Evolutionary conservation across 768 basidiomycete genomes (phyloP), one percentile per base, ranked within the genome.

Genomic region (Termitomyces sp.): DNA sequence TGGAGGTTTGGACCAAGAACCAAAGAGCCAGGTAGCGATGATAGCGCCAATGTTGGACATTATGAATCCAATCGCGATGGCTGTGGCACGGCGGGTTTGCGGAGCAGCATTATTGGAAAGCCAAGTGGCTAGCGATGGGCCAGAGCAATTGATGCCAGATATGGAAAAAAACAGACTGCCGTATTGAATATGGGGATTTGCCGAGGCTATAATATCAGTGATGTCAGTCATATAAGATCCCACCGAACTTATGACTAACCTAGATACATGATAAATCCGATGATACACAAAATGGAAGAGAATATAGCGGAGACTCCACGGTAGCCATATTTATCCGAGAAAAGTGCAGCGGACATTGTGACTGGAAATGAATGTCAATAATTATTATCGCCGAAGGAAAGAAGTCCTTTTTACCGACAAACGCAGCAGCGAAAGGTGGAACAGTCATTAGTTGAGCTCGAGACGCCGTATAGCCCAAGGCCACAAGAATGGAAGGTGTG

Each of bases 21-120:
- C 84, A 32, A 85, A 69, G 8, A 85, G 76, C 84, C 84, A 86
- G 0, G 82, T 85, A 0, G 81, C 76, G 32, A 86, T 78, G 49
- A 88, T 85, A 32, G 77, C 79, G 49, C 79, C 80, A 1, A 70
- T 45, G 62, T 81, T n/a, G n/a, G 76, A 76, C 67, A 75, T 68
- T 59, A 78, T 75, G 55, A 79, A 78, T 6, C 72, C 73, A 12
- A 80, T 65, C 28, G 79, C n/a, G n/a, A n/a, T n/a, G n/a, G n/a
- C n/a, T n/a, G n/a, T n/a, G n/a, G n/a, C n/a, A n/a, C n/a, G n/a
- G n/a, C n/a, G n/a, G n/a, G n/a, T n/a, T n/a, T 81, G 75, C 0
- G 84, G 84, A 5, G 76, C 72, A 13, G 79, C 72, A 70, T 84
- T 84, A 68, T 84, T 84, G 13, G 83, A 76, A 33, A 73, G 66